Conservation (phyloP, 257 asterid species). For the Primulina huaijiensis region DNA sequence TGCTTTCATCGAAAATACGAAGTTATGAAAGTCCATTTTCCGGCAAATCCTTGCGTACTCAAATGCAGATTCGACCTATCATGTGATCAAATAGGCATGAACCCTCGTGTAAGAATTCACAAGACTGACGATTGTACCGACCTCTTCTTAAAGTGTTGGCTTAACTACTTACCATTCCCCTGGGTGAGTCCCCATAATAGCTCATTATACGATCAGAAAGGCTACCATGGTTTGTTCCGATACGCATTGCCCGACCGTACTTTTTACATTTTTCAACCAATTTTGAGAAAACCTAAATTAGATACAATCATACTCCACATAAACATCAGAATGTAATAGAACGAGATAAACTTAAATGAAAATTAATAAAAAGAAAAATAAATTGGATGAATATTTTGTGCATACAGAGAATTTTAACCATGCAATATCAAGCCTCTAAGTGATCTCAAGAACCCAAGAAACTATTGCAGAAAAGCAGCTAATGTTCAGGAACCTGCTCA, state of each 20-base stretch:
- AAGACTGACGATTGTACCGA: background rate
- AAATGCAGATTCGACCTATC: constrained; percentile 97
- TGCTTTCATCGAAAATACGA: constrained; percentile 30
- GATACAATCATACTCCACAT: constrained; percentile 1
- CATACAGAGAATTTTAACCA: constrained; percentile 1
- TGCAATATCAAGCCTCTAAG: background rate
- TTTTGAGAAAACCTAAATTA: constrained; percentile 78
- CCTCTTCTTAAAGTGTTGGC: constrained; percentile 11
- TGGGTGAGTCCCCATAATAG: constrained; percentile 95
- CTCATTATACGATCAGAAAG: constrained; percentile 99
- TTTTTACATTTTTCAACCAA: constrained; percentile 94
- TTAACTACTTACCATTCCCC: constrained; percentile 83
- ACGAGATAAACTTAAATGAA: background rate
- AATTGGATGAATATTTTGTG: background rate
- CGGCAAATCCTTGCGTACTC: constrained; percentile 94
- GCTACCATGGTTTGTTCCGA: constrained; percentile 27
- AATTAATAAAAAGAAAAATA: background rate
- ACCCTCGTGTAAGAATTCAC: background rate
- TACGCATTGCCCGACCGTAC: constrained; percentile 94
- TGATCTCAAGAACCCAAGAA: constrained; percentile 2
- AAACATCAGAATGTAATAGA: background rate
- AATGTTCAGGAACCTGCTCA: constrained; percentile 57
- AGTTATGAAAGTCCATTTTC: constrained; percentile 89
- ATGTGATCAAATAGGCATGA: constrained; percentile 19
- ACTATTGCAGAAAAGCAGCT: constrained; percentile 18